Base-by-base conservation (phyloP, 352 stramenopile species). In the Globisporangium camurandrum region DNA sequence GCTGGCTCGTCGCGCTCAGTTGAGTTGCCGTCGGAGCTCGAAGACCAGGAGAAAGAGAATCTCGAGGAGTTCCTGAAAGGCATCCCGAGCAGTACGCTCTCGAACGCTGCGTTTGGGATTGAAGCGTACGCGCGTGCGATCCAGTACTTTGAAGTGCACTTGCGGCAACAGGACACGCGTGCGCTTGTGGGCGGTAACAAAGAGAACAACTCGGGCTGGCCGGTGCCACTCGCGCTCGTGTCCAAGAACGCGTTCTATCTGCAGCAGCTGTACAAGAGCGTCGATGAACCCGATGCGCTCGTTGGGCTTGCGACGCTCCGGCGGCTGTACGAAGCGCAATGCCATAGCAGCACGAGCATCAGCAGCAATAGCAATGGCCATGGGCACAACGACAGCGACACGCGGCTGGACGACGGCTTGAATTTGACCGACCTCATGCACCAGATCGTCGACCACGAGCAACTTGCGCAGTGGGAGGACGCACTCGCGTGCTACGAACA, bases 21-120 rank as follows among this genome's bases (percentile, higher is more conserved):
- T 30, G 70, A 79, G 12, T 51, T 64, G 39, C 56, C 67, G 16
- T 76, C 71, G n/a, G 75, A 85, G 20, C 46, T 85, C 10, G 73
- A 85, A 17, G 75, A 89, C 47, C 73, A 84, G 44, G 77, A 87
- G 57, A 89, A 87, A 48, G 75, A 87, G 31, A 80, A 84, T 42
- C 60, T 87, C 17, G 77, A 87, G 41, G 75, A 87, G 40, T 87
- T 89, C 46, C 26, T 89, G 4, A 87, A 88, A 57, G 69, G 71
- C 27, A 89, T 89, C 23, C 73, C 77, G 4, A 82, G 67, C 43
- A 66, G 62, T 33, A 66, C 69, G 16, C 59, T 89, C n/a, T 89
- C 77, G 19, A 84, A 76, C 36, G 77, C 77, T 1, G 77, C 77
- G 27, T 87, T 74, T 50, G 66, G 70, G 33, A 83, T 89, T 23